These are phyloP conservation scores for Alternaria burnsii DNA, from an alignment of 2,329 filamentous ascomycete species.

Conservation along the genomic window DNA sequence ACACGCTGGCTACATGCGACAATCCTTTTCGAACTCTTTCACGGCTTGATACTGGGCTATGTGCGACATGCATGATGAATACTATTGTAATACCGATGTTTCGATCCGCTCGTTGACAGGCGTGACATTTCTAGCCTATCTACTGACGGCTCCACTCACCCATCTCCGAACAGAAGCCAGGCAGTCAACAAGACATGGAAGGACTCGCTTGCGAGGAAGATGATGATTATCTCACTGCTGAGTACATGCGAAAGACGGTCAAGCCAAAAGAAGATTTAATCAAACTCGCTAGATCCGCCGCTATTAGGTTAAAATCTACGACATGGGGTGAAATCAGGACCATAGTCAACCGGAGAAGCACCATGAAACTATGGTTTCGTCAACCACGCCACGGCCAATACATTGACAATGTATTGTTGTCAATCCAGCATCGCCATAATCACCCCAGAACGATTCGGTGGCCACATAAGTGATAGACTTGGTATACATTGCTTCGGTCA, in stretches of 20 bases:
- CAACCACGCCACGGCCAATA: neutral
- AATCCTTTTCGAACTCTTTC: neutral
- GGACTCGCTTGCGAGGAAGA: slow-evolving; percentile 27
- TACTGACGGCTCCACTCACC: neutral
- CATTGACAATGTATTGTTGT: neutral
- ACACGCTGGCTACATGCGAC: slow-evolving; percentile 24
- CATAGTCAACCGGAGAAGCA: neutral
- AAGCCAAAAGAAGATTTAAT: neutral
- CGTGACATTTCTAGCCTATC: neutral
- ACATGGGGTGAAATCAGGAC: neutral
- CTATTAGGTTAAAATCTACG: neutral
- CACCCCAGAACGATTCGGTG: neutral
- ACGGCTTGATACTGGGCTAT: neutral
- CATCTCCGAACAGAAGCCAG: neutral
- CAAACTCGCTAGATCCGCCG: neutral
- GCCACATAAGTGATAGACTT: neutral
- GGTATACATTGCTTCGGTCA: neutral
- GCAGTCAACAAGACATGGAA: slow-evolving; percentile 22
- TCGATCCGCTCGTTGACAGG: neutral
- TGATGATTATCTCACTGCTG: slow-evolving; percentile 21
- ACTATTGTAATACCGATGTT: neutral
- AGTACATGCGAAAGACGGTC: slow-evolving; percentile 17
- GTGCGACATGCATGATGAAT: neutral
- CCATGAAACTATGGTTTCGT: neutral
- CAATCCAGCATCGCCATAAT: neutral